phyloP scores from a whole-genome alignment of 352 stramenopile genomes.

The Phytophthora colocasiae region DNA sequence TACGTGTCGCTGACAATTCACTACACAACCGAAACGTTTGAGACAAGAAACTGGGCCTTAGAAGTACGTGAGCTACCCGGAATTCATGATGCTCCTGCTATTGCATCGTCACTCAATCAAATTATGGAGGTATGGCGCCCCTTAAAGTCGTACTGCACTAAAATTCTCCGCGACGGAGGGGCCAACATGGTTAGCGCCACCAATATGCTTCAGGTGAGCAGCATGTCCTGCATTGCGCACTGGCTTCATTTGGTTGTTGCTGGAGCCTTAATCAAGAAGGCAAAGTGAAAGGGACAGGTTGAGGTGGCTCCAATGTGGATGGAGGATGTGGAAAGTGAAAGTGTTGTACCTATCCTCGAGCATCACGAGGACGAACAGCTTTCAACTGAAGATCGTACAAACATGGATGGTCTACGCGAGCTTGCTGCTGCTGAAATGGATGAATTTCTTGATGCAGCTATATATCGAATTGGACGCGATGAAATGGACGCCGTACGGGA shows the following conservation, averaged over 20 bases:
- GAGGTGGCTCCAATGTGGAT: no score
- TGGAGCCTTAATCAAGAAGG: conserved; percentile 13
- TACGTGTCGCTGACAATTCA: conserved; percentile 24
- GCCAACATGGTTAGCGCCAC: conserved; percentile 14
- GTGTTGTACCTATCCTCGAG: neutral
- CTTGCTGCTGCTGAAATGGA: conserved; percentile 17
- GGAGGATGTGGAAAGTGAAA: no score
- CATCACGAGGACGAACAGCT: conserved; percentile 18
- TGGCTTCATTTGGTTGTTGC: conserved; percentile 20
- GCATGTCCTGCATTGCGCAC: conserved; percentile 20
- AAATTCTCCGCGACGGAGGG: conserved; percentile 6
- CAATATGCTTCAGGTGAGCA: neutral
- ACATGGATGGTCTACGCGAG: conserved; percentile 10
- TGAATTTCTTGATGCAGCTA: conserved; percentile 1
- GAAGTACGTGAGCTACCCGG: conserved; percentile 15
- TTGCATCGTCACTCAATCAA: neutral
- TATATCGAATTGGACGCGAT: neutral
- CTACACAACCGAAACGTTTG: conserved; percentile 2
- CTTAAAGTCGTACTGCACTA: neutral
- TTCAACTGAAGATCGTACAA: conserved; percentile 1
- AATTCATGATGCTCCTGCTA: conserved; percentile 4
- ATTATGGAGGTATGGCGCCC: conserved; percentile 8
- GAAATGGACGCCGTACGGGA: conserved; percentile 6
- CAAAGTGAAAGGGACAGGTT: neutral
- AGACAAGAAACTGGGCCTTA: conserved; percentile 11